phyloP scores from a whole-genome alignment of 495 filamentous ascomycete species.

The Stereocaulon alpinum region DNA sequence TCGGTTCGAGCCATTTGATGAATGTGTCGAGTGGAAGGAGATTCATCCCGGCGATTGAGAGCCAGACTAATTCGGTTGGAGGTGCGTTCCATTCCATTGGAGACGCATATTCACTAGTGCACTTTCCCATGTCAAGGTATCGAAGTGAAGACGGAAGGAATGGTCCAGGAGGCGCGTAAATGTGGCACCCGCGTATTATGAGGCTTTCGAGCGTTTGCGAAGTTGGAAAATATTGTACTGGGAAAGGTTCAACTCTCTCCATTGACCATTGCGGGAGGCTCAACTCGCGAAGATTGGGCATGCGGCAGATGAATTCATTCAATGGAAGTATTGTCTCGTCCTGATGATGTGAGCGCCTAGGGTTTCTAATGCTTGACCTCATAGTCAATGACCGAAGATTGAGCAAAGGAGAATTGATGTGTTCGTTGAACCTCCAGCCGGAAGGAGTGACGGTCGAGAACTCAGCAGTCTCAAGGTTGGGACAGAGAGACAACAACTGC shows the following conservation, averaged over 20 bases:
- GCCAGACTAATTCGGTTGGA: background rate
- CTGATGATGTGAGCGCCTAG: no score
- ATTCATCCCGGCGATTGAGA: background rate
- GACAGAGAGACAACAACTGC: constrained; percentile 31
- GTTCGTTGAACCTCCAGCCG: no score
- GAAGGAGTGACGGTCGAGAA: constrained; percentile 23
- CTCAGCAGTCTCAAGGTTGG: constrained; percentile 34
- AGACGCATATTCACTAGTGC: no score
- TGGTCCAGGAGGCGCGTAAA: background rate
- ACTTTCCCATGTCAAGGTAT: background rate
- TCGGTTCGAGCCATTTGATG: background rate
- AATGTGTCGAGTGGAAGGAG: background rate
- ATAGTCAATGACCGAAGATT: background rate
- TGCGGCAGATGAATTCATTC: background rate
- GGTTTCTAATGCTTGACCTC: no score
- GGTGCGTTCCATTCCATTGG: background rate
- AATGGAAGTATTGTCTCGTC: background rate
- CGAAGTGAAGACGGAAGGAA: constrained; percentile 5
- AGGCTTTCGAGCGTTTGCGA: constrained; percentile 7
- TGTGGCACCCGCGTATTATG: background rate
- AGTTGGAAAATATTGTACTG: background rate
- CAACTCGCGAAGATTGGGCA: constrained; percentile 5
- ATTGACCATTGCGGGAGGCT: background rate
- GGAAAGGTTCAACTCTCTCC: background rate
- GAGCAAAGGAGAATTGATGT: background rate